These are phyloP conservation scores for Coemansia sp. DNA, from an alignment of 192 early-diverging fungal genomes.

Conservation along the genomic window DNA sequence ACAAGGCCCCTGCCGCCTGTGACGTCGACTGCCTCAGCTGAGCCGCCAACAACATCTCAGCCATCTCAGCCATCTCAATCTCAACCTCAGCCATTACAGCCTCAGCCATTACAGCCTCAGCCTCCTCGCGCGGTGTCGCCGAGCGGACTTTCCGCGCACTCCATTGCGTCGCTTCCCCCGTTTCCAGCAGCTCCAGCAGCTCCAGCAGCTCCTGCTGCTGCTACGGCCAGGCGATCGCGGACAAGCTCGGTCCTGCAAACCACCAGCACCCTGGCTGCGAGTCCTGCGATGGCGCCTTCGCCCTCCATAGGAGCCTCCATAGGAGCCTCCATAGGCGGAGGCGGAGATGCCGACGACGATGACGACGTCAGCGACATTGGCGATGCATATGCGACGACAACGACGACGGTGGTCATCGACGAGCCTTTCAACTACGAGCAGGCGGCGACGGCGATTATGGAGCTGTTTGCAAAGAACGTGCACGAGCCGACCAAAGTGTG, in stretches of 20 bases:
- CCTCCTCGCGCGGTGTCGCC: no score
- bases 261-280: not conserved
- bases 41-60: no score
- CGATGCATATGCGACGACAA: no score
- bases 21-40: slow-evolving; percentile 5
- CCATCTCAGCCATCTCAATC: no score
- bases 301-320: no score
- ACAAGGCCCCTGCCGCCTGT: slow-evolving; percentile 17
- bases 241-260: slow-evolving; percentile 30
- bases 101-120: no score
- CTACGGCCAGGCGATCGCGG: slow-evolving; percentile 22
- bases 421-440: slow-evolving; percentile 87
- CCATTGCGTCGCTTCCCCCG: no score
- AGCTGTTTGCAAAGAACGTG: slow-evolving; percentile 70
- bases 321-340: no score
- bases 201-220: no score
- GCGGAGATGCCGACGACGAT: not conserved
- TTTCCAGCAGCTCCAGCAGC: no score
- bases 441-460: slow-evolving; percentile 79
- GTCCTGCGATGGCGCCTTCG: not conserved
- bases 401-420: slow-evolving; percentile 6
- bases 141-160: no score
- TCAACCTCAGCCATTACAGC: no score
- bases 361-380: not conserved
- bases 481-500: slow-evolving; percentile 93